Percentiles rank a stretch among this genome's conserved stretches.
Conservation (phyloP, 352 stramenopile species). For the Pythium brachiatum region DNA sequence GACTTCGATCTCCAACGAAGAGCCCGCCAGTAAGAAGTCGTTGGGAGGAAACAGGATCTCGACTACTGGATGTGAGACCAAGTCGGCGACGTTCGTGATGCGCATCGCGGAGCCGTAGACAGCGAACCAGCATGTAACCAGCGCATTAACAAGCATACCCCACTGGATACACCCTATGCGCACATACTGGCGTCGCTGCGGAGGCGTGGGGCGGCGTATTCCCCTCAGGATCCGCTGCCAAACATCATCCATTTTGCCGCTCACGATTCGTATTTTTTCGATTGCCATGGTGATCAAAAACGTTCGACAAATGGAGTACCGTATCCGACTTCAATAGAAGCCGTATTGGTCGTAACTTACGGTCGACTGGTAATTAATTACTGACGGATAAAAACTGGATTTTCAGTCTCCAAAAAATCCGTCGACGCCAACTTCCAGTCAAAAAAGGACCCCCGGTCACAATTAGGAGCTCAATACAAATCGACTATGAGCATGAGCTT, state of each 20-base stretch:
- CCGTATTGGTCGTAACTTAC: not conserved
- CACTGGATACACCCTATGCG: not conserved
- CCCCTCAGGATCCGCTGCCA: not conserved
- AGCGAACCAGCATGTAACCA: not conserved
- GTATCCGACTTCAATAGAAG: slow-evolving; percentile 9
- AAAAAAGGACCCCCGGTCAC: slow-evolving; percentile 7
- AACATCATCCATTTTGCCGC: not conserved
- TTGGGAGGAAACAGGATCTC: slow-evolving; percentile 64
- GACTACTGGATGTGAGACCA: slow-evolving; percentile 16
- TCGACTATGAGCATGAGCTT: slow-evolving; percentile 15
- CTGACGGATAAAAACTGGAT: slow-evolving; percentile 18
- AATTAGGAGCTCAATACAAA: not conserved
- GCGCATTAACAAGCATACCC: not conserved
- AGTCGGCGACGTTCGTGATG: not conserved
- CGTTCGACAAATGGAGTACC: slow-evolving; percentile 18
- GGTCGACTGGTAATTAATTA: not conserved
- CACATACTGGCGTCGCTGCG: not conserved
- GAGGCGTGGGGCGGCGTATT: not conserved
- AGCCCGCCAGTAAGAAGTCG: slow-evolving; percentile 38
- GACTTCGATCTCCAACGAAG: slow-evolving; percentile 57
- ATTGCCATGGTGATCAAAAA: not conserved
- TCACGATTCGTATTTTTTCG: not conserved
- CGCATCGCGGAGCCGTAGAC: not conserved
- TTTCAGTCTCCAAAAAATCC: not conserved
- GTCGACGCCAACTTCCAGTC: slow-evolving; percentile 16